Evolutionary conservation across 345 rosid species (phyloP).

Genomic region (Populus alba): DNA sequence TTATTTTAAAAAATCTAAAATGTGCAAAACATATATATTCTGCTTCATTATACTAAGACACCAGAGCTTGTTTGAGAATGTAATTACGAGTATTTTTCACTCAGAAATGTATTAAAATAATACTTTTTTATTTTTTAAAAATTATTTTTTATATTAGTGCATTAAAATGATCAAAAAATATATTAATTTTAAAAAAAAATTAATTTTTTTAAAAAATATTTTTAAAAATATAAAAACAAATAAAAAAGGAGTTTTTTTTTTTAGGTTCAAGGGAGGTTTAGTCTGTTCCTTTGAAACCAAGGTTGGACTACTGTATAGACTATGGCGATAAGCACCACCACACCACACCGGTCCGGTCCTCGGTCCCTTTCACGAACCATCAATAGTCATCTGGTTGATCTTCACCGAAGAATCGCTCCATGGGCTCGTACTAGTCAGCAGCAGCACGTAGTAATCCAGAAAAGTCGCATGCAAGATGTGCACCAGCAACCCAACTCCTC

Average conservation of each 20-base stretch:
- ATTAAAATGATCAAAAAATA: too few species aligned
- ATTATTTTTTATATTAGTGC: too few species aligned
- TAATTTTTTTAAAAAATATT: too few species aligned
- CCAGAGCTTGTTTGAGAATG: too few species aligned
- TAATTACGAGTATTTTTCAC: too few species aligned
- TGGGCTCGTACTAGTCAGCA: constrained; percentile 51
- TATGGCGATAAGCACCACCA: constrained; percentile 67
- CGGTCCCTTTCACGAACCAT: constrained; percentile 74
- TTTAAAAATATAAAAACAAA: too few species aligned
- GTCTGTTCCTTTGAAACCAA: constrained; percentile 67
- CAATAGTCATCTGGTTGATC: constrained; percentile 58
- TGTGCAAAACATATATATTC: background rate
- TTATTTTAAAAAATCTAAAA: constrained; percentile 25
- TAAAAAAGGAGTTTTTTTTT: too few species aligned
- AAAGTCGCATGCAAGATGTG: constrained; percentile 76
- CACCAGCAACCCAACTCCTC: constrained; percentile 47
- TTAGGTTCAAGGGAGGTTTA: constrained; percentile 55
- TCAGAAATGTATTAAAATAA: too few species aligned
- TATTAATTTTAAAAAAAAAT: too few species aligned
- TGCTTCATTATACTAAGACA: constrained; percentile 31
- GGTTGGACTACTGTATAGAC: constrained; percentile 66
- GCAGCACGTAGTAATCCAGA: constrained; percentile 63
- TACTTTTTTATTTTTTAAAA: too few species aligned
- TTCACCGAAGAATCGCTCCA: constrained; percentile 58
- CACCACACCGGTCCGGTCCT: constrained; percentile 70